These are phyloP conservation scores for Rhodotorula paludigena DNA, from an alignment of 768 basidiomycete genomes.

Conservation along the genomic window DNA sequence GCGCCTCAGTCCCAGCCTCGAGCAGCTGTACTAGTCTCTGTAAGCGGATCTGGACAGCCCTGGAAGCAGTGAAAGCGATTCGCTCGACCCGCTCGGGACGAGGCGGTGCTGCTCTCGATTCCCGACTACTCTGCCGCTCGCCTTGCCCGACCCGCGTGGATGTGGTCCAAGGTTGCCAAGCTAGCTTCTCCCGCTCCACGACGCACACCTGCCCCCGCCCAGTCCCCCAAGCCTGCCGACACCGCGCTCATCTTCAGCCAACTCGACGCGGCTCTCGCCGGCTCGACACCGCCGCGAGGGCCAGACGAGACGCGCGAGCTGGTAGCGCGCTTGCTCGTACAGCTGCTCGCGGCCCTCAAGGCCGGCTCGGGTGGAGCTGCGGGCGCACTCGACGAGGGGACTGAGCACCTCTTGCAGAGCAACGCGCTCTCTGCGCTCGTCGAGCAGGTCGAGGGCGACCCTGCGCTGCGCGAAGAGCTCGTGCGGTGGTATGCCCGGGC, in stretches of 20 bases:
- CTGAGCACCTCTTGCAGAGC: conserved; percentile 58
- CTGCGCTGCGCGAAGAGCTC: conserved; percentile 86
- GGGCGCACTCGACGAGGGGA: neutral
- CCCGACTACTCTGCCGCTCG: neutral
- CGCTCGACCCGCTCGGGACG: neutral
- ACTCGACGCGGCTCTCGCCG: neutral
- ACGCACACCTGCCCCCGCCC: neutral
- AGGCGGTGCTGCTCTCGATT: neutral
- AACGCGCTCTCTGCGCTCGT: conserved; percentile 82
- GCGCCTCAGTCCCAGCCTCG: no score
- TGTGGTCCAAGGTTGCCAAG: conserved; percentile 28
- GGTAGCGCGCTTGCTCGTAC: neutral
- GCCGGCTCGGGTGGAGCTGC: neutral
- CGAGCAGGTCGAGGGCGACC: conserved; percentile 73
- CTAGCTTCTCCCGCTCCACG: conserved; percentile 28
- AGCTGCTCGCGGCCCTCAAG: conserved; percentile 9
- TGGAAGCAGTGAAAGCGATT: neutral
- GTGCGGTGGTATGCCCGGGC: conserved; percentile 81
- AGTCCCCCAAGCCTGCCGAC: no score
- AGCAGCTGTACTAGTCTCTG: no score
- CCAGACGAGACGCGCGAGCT: neutral
- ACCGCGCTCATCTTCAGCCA: conserved; percentile 1
- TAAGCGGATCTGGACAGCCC: no score
- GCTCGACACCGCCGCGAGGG: neutral
- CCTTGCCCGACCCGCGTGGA: neutral